Evolutionary conservation across 768 basidiomycete species (phyloP).

Genomic region (Austroboletus eburneus): DNA sequence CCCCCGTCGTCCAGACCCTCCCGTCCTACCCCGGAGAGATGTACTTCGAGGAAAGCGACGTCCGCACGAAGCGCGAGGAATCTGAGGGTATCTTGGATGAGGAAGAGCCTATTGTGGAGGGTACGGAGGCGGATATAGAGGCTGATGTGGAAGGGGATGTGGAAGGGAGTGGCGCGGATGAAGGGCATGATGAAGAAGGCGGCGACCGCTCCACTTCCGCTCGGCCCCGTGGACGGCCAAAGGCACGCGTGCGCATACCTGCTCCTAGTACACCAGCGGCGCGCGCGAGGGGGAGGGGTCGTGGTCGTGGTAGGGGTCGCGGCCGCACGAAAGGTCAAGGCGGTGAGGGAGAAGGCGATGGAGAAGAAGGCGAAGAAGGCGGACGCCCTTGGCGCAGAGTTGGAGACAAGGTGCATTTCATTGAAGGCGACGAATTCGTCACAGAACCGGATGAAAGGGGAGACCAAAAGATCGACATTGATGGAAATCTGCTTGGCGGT

Average conservation of each 20-base stretch:
- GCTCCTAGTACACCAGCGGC: constrained; percentile 27
- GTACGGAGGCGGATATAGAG: constrained; percentile 24
- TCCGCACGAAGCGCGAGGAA: constrained; percentile 29
- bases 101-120: constrained; percentile 29
- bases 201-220: constrained; percentile 32
- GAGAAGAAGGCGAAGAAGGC: constrained; percentile 35
- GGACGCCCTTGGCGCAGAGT: constrained; percentile 73
- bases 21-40: constrained; percentile 18
- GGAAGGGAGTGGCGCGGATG: constrained; percentile 30
- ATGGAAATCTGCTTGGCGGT: constrained; percentile 86
- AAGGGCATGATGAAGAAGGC: constrained; percentile 29
- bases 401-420: constrained; percentile 67
- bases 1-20: constrained; percentile 17
- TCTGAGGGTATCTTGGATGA: constrained; percentile 28
- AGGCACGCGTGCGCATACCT: constrained; percentile 35
- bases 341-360: constrained; percentile 40
- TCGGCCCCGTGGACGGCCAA: constrained; percentile 36
- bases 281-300: constrained; percentile 30
- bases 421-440: constrained; percentile 87
- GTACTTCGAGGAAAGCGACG: constrained; percentile 23
- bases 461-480: constrained; percentile 84
- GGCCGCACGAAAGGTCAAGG: constrained; percentile 31
- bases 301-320: constrained; percentile 42
- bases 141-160: constrained; percentile 26
- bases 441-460: constrained; percentile 83